Evolutionary conservation across 331 rosid genomes (phyloP).

Genomic region (Acacia concinna): DNA sequence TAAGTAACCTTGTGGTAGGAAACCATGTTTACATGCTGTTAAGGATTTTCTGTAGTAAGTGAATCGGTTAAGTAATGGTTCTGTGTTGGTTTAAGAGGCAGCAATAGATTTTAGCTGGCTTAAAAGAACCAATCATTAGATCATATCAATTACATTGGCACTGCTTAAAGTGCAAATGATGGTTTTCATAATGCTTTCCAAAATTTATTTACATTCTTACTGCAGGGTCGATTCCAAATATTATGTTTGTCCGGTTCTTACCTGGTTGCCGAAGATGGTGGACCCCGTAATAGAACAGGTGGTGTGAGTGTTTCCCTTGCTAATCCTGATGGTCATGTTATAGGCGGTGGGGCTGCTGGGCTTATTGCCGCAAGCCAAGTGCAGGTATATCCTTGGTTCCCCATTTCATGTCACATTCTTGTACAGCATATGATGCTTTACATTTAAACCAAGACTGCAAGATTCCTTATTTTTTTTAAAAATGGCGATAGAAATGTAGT

Average conservation of each 20-base stretch:
- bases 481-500: neutral
- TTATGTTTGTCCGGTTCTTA: constrained; percentile 92
- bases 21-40: neutral
- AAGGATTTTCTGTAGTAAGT: neutral
- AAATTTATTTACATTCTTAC: neutral
- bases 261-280: constrained; percentile 95
- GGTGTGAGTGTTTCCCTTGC: constrained; percentile 86
- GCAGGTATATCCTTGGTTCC: constrained; percentile 61
- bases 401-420: neutral
- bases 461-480: neutral
- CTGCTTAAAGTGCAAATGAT: neutral
- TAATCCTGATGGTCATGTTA: constrained; percentile 79
- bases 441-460: neutral
- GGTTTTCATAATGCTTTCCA: neutral
- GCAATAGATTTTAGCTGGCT: neutral
- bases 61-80: constrained; percentile 26
- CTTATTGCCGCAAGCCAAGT: constrained; percentile 85
- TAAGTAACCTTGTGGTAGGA: neutral
- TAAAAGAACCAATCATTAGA: neutral
- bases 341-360: constrained; percentile 82
- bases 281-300: constrained; percentile 77
- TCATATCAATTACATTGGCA: neutral
- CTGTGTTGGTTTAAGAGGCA: neutral
- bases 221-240: constrained; percentile 92
- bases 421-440: constrained; percentile 13